Evolutionary conservation across 345 rosid species (phyloP), one percentile per base, ranked within the genome.

Genomic region (Eucalyptus marginata): DNA sequence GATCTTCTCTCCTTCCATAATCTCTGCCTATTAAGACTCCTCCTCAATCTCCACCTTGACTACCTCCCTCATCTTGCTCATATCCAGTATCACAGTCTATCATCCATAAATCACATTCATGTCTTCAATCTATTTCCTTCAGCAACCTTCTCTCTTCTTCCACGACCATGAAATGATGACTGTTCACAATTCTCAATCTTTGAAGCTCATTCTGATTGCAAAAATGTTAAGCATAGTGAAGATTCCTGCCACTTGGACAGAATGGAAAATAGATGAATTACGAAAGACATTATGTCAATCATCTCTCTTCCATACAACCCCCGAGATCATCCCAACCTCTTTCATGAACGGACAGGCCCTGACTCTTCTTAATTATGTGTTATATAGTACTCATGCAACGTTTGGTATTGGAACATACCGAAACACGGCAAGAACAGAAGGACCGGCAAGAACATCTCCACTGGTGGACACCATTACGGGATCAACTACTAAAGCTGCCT

Each of bases 381-480:
- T 84, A n/a, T 51, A 0, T 31, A 7, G 0, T 29, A 86, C 0
- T 13, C 5, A 0, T 1, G 40, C 4, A 76, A 40, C 1, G 2
- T 36, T 40, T 40, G 47, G 29, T 76, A 0, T 76, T 76, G 84
- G 84, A 64, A 90, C 96, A 80, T 91, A 97, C 99, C 93, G 91
- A 88, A 95, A 95, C 49, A 88, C 91, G 17, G 95, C 91, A 84
- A 98, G 93, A 91, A 96, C 89, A 76, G 98, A 94, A 89, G 99
- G 95, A 90, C 94, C 96, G 20, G 98, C 97, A 24, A 97, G 93
- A 89, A 95, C 96, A 87, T 98, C 98, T 58, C 99, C 99, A 91
- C 98, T 96, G 15, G 99, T 97, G 71, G 99, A 97, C 81, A 97
- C 98, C 99, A 97, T 96, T 86, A 97, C 99, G 49, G 99, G 99